Conservation (phyloP, 2,329 filamentous ascomycete genomes). For the Balansia obtecta region DNA sequence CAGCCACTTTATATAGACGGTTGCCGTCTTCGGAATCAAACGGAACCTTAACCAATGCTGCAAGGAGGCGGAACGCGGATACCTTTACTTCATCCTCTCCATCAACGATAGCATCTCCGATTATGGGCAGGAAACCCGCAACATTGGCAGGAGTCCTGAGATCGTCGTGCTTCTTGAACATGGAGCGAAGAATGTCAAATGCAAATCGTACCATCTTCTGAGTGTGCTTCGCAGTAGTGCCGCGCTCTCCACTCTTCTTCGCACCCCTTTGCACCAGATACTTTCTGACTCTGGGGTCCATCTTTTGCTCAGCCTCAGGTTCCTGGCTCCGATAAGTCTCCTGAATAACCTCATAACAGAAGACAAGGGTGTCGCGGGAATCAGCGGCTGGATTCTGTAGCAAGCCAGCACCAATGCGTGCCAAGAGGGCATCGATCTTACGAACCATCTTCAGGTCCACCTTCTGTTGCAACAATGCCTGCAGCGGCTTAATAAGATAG, state of each 20-base stretch:
- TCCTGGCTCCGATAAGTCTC: slow-evolving; percentile 61
- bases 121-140: slow-evolving; percentile 72
- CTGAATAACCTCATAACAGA: slow-evolving; percentile 90
- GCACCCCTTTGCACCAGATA: slow-evolving; percentile 74
- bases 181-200: slow-evolving; percentile 71
- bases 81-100: slow-evolving; percentile 89
- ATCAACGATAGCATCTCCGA: slow-evolving; percentile 75
- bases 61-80: slow-evolving; percentile 73
- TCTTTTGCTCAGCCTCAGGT: slow-evolving; percentile 36
- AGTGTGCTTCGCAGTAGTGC: slow-evolving; percentile 63
- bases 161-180: slow-evolving; percentile 75
- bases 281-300: slow-evolving; percentile 51
- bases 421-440: slow-evolving; percentile 82
- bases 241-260: slow-evolving; percentile 60
- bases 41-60: slow-evolving; percentile 73
- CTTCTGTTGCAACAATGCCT: slow-evolving; percentile 68
- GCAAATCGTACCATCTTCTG: slow-evolving; percentile 85
- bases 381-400: slow-evolving; percentile 69
- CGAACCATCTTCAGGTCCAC: slow-evolving; percentile 71
- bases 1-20: slow-evolving; percentile 60
- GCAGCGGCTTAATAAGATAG: slow-evolving; percentile 66
- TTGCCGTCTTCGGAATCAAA: slow-evolving; percentile 57
- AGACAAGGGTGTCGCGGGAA: slow-evolving; percentile 73
- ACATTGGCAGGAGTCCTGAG: slow-evolving; percentile 72
- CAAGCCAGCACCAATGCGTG: slow-evolving; percentile 71